These are phyloP conservation scores for Botrytis tulipae DNA, from an alignment of 2,329 filamentous ascomycete genomes.

Conservation along the genomic window DNA sequence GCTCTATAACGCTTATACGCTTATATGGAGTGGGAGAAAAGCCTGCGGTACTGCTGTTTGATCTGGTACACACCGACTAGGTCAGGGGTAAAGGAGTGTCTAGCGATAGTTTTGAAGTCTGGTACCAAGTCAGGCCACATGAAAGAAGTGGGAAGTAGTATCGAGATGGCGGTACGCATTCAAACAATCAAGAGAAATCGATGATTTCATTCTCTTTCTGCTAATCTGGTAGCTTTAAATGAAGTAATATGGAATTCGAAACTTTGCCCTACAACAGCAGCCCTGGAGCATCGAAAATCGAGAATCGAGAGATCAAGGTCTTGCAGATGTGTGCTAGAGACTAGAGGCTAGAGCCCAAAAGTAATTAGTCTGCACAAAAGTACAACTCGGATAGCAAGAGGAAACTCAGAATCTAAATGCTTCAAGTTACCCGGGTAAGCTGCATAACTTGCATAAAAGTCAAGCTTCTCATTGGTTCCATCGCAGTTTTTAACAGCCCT, in stretches of 20 bases:
- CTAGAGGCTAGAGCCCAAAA: too few species aligned
- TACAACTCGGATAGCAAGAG: too few species aligned
- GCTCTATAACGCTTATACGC: background rate
- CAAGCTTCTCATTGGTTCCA: background rate
- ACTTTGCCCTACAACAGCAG: background rate
- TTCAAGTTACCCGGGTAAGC: too few species aligned
- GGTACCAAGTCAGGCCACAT: background rate
- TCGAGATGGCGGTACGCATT: background rate
- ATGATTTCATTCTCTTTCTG: background rate
- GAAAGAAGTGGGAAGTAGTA: background rate
- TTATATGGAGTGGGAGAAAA: background rate
- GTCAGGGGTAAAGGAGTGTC: constrained; percentile 1
- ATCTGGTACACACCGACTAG: background rate
- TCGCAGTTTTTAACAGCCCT: background rate
- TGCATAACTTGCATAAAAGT: background rate
- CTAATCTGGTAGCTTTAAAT: background rate
- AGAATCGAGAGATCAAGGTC: too few species aligned
- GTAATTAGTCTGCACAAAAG: too few species aligned
- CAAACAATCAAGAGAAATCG: background rate
- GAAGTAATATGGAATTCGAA: background rate
- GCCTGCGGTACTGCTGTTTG: background rate
- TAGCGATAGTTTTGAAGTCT: background rate
- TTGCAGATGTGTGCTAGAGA: too few species aligned
- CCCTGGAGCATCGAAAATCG: background rate
- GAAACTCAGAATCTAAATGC: background rate